Conservation (phyloP, 2,329 filamentous ascomycete species). For the Drechslerella dactyloides region DNA sequence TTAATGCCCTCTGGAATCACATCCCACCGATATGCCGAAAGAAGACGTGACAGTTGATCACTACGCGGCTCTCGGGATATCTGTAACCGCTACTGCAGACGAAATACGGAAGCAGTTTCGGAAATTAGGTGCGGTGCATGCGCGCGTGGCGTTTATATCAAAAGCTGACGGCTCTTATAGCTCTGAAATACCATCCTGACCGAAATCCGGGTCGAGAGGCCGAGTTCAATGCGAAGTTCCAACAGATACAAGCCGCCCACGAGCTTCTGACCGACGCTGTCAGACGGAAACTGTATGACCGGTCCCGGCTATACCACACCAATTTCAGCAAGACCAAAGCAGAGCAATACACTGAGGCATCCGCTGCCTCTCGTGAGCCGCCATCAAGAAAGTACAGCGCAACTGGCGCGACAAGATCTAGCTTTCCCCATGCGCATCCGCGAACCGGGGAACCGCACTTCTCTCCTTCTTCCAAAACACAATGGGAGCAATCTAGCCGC, state of each 20-base stretch:
- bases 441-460: constrained; percentile 25
- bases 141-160: constrained; percentile 22
- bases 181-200: constrained; percentile 85
- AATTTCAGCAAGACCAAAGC: constrained; percentile 27
- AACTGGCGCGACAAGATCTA: constrained; percentile 6
- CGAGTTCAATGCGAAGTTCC: constrained; percentile 81
- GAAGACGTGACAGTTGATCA: constrained; percentile 74
- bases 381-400: constrained; percentile 19
- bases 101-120: constrained; percentile 87
- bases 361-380: constrained; percentile 3
- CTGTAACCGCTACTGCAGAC: constrained; percentile 69
- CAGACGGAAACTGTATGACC: constrained; percentile 68
- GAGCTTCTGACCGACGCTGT: constrained; percentile 72
- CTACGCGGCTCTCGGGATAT: constrained; percentile 81
- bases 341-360: constrained; percentile 15
- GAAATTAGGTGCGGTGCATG: constrained; percentile 70
- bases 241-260: constrained; percentile 83
- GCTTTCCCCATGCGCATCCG: constrained; percentile 13
- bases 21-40: constrained; percentile 34
- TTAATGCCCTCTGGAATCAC: constrained; percentile 18
- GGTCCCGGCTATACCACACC: constrained; percentile 31
- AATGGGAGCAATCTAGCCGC: constrained; percentile 41
- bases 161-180: constrained; percentile 59
- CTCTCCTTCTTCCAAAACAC: constrained; percentile 17
- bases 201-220: constrained; percentile 82